phyloP scores from a whole-genome alignment of 1,284 basidiomycete genomes.

The Rhodofomes roseus region DNA sequence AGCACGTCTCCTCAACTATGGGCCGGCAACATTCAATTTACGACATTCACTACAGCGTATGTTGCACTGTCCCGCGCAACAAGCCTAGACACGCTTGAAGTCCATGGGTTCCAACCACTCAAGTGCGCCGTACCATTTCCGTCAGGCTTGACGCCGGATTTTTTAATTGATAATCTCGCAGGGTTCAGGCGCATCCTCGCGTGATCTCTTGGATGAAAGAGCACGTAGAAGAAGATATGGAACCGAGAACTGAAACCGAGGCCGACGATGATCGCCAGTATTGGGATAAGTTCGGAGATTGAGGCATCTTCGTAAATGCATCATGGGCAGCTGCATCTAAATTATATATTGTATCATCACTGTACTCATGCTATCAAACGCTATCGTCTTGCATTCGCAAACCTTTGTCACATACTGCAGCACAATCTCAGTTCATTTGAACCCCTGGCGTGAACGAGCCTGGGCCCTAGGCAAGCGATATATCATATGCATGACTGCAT shows the following conservation, averaged over 20 bases:
- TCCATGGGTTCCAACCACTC: slow-evolving; percentile 48
- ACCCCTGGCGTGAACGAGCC: no score
- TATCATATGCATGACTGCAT: no score
- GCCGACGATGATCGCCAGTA: background rate
- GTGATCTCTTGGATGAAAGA: background rate
- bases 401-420: no score
- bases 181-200: slow-evolving; percentile 25
- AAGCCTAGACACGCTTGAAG: slow-evolving; percentile 58
- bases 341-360: background rate
- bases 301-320: background rate
- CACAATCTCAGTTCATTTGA: no score
- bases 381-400: background rate
- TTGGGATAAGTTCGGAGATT: background rate
- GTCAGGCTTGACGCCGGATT: background rate
- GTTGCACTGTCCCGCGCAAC: slow-evolving; percentile 70
- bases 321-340: background rate
- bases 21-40: no score
- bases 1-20: background rate
- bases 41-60: slow-evolving; percentile 40
- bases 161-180: slow-evolving; percentile 6
- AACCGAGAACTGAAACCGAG: background rate
- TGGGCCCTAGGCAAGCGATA: no score
- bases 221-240: background rate
- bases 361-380: background rate
- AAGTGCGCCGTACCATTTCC: slow-evolving; percentile 34